These are phyloP conservation scores for Fusarium algeriense DNA, from an alignment of 2,329 filamentous ascomycete genomes.

Conservation along the genomic window DNA sequence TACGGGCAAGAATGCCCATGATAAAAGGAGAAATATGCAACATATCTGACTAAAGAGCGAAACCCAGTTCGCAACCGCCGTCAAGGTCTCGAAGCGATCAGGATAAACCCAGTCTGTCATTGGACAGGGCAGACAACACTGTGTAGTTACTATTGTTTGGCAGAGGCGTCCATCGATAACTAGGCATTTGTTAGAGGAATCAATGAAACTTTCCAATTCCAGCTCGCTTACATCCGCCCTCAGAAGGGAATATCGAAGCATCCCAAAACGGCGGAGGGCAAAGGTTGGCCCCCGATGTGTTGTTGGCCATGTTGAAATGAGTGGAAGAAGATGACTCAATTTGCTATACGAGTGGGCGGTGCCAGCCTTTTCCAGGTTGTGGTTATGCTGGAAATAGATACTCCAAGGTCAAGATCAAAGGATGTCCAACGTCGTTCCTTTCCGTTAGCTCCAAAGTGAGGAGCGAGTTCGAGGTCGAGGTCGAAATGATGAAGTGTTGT, in stretches of 20 bases:
- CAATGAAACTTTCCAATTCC: neutral
- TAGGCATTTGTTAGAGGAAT: constrained; percentile 48
- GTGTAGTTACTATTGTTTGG: constrained; percentile 61
- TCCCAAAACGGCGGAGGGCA: constrained; percentile 80
- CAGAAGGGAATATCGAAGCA: constrained; percentile 67
- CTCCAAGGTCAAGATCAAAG: constrained; percentile 3
- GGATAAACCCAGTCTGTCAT: constrained; percentile 81
- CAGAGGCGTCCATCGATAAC: constrained; percentile 69
- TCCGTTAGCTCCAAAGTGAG: constrained; percentile 2
- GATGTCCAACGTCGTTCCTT: neutral
- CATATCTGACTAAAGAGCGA: constrained; percentile 80
- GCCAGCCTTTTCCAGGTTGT: constrained; percentile 9
- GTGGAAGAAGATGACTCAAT: neutral
- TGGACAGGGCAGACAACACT: constrained; percentile 93
- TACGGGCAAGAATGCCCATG: constrained; percentile 83
- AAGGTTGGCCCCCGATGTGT: constrained; percentile 56
- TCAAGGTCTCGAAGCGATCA: constrained; percentile 69
- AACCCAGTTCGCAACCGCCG: constrained; percentile 81
- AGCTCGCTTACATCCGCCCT: constrained; percentile 72
- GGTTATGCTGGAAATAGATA: constrained; percentile 1
- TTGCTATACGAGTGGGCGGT: constrained; percentile 15
- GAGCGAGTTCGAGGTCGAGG: neutral
- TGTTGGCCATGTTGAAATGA: constrained; percentile 47
- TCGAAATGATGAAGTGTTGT: neutral
- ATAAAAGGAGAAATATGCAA: constrained; percentile 80